Conservation (phyloP, 1,284 basidiomycete species). For the Trametes sp. region DNA sequence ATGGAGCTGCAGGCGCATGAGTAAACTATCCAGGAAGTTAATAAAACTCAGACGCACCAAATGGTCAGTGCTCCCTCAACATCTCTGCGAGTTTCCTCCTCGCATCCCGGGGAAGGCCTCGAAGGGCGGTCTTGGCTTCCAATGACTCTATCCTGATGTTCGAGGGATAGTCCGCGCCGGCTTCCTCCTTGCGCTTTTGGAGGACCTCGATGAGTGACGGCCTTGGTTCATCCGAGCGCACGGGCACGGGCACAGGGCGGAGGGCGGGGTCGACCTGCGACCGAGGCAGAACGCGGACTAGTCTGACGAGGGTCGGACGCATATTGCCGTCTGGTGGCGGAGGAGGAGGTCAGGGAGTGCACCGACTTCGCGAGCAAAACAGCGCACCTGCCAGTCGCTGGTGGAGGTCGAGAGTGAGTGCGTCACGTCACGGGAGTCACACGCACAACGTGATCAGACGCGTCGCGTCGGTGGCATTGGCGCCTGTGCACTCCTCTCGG, state of each 20-base stretch:
- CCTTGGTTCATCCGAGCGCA: conserved; percentile 39
- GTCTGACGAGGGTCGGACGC: conserved; percentile 44
- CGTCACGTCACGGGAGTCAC: conserved; percentile 1
- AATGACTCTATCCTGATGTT: conserved; percentile 56
- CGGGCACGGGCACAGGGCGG: conserved; percentile 36
- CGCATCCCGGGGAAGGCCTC: conserved; percentile 45
- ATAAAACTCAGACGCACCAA: neutral
- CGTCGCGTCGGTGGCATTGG: neutral
- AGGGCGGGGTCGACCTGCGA: conserved; percentile 39
- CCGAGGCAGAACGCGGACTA: conserved; percentile 52
- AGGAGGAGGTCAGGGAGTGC: neutral
- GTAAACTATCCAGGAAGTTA: neutral
- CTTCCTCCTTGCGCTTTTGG: conserved; percentile 46
- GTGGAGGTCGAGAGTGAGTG: conserved; percentile 2
- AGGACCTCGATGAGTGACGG: conserved; percentile 50
- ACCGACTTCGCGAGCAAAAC: neutral
- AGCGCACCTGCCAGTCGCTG: conserved; percentile 6
- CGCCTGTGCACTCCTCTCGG: neutral
- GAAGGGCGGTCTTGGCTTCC: conserved; percentile 46
- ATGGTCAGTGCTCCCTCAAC: conserved; percentile 45
- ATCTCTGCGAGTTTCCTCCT: conserved; percentile 46
- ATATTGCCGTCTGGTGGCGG: conserved; percentile 31
- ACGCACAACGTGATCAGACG: neutral
- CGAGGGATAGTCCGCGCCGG: conserved; percentile 47
- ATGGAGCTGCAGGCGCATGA: neutral